Base-by-base conservation (phyloP, 495 filamentous ascomycete species). In the Talaromyces liani region DNA sequence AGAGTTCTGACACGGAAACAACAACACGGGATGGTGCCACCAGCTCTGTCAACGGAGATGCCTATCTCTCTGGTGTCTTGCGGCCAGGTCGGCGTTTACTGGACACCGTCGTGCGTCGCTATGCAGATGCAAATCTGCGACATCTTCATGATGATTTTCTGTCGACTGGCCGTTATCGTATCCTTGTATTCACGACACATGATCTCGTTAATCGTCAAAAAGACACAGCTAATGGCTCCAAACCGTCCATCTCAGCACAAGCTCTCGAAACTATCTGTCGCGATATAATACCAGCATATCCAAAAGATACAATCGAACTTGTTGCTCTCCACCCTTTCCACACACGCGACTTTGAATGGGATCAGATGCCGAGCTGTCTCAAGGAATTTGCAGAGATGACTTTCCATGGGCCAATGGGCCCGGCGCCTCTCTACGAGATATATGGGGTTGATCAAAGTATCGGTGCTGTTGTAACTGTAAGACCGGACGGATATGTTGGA, bases 91-190 rank as follows among this genome's bases (percentile, higher is more conserved):
- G 75, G 29, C 64, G 75, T 63, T 57, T 76, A 27, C 53, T 73
- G 10, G 53, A 56, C 20, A n/a, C 53, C n/a, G 27, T 56, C 16
- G 53, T 56, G n/a, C 22, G 22, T 29, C 76, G 88, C 14, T 90
- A 85, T 66, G 77, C 89, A 51, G 88, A 89, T 67, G 82, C 85
- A 5, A 91, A 90, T 64, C 85, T 87, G 1, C 82, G 90, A 24
- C 84, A 90, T 64, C 75, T 90, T 27, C 86, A 91, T 67, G 81
- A 88, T 6, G 87, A 90, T 66, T 86, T 90, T n/a, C 87, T 88
- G 1, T 77, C 87, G 63, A 69, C 88, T 4, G 81, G 87, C 12
- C 88, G 90, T 65, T 91, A 90, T 75, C 78, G 85, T 25, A 77
- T 90, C 22, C 89, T 86, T 69, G 78, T 90, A 59, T 79, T 90